These are phyloP conservation scores for Pisolithus orientalis DNA, from an alignment of 768 basidiomycete genomes.

Conservation along the genomic window DNA sequence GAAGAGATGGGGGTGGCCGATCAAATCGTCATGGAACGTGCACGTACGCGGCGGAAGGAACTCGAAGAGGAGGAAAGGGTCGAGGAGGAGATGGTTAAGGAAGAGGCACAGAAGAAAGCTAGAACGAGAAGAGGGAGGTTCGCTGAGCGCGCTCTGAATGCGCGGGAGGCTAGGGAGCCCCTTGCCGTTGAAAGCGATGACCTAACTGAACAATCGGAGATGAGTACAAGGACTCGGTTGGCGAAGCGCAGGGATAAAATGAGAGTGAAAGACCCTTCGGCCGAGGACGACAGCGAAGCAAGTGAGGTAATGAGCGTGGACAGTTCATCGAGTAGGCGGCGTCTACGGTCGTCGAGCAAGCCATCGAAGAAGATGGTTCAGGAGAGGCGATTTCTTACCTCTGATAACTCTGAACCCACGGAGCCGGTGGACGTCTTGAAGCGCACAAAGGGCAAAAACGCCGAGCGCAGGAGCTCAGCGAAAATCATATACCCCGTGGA, in stretches of 20 bases:
- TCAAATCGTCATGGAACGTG: slow-evolving; percentile 39
- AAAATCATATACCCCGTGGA: slow-evolving; percentile 3
- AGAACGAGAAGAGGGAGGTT: slow-evolving; percentile 21
- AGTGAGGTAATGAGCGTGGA: slow-evolving; percentile 28
- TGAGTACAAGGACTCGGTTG: background rate
- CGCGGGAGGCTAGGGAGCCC: background rate
- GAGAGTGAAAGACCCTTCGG: background rate
- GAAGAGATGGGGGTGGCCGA: slow-evolving; percentile 31
- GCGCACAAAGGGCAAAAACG: background rate
- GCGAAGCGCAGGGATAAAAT: background rate
- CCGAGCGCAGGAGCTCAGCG: background rate
- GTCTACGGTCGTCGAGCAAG: slow-evolving; percentile 2
- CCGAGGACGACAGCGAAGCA: slow-evolving; percentile 8
- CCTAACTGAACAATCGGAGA: background rate
- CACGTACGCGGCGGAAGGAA: slow-evolving; percentile 34
- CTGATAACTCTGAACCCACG: slow-evolving; percentile 4
- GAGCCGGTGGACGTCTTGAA: background rate
- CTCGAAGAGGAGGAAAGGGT: slow-evolving; percentile 36
- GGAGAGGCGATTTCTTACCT: background rate
- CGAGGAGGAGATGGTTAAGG: slow-evolving; percentile 12
- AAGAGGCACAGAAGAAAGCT: slow-evolving; percentile 29
- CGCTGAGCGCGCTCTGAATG: background rate
- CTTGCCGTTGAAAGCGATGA: background rate
- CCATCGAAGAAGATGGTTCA: background rate
- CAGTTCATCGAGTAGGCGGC: slow-evolving; percentile 7